phyloP scores from a whole-genome alignment of 768 basidiomycete genomes.

The Panaeolus cyanescens region DNA sequence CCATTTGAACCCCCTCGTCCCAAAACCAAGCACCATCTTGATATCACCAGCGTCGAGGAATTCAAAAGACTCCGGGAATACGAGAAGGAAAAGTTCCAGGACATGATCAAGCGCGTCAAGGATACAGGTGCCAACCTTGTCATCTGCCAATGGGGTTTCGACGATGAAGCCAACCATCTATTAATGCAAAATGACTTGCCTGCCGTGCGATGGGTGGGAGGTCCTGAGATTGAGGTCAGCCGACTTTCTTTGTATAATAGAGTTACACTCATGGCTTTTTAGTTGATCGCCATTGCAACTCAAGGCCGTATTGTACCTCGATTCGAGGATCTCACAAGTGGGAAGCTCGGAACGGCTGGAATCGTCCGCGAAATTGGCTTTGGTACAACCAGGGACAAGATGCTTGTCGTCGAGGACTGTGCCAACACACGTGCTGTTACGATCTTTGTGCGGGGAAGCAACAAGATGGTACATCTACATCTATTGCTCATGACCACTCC shows the following conservation, averaged over 20 bases:
- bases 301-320: slow-evolving; percentile 98
- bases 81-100: slow-evolving; percentile 93
- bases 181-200: slow-evolving; percentile 98
- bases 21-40: slow-evolving; percentile 99
- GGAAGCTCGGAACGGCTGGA: slow-evolving; percentile 93
- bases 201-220: slow-evolving; percentile 98
- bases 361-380: slow-evolving; percentile 93
- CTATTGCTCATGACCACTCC: neutral
- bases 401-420: slow-evolving; percentile 99
- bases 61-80: slow-evolving; percentile 94
- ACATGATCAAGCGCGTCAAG: slow-evolving; percentile 97
- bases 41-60: slow-evolving; percentile 96
- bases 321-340: slow-evolving; percentile 91
- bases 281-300: slow-evolving; percentile 98
- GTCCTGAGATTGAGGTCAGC: slow-evolving; percentile 94
- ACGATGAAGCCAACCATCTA: slow-evolving; percentile 98
- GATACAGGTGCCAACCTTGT: slow-evolving; percentile 97
- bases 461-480: slow-evolving; percentile 83
- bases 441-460: slow-evolving; percentile 95
- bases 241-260: neutral
- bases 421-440: slow-evolving; percentile 97
- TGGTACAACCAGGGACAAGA: slow-evolving; percentile 98
- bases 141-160: slow-evolving; percentile 99
- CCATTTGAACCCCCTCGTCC: slow-evolving; percentile 99
- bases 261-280: neutral